Percentiles rank a stretch among this genome's conserved stretches.
These are phyloP conservation scores for Ramalina peruviana DNA, from an alignment of 495 filamentous ascomycete species.

Conservation along the genomic window DNA sequence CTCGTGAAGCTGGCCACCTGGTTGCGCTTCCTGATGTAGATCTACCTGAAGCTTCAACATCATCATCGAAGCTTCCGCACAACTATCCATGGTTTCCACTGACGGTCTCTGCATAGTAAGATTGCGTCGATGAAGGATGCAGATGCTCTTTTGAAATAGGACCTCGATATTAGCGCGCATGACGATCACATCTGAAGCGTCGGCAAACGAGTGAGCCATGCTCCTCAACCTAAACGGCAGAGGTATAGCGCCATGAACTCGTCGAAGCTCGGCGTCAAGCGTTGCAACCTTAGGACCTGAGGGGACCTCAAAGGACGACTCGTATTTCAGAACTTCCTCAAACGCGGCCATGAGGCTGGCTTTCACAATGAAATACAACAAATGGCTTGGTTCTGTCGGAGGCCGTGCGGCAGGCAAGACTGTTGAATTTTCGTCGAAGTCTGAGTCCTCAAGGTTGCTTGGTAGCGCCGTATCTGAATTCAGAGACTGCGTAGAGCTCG, in stretches of 20 bases:
- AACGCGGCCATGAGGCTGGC: constrained; percentile 28
- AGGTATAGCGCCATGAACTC: constrained; percentile 20
- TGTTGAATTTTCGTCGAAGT: constrained; percentile 26
- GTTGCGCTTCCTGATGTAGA: constrained; percentile 19
- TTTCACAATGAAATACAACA: constrained; percentile 28
- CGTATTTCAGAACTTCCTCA: constrained; percentile 27
- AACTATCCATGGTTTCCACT: constrained; percentile 11
- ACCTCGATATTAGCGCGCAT: constrained; percentile 21
- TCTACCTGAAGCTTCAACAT: constrained; percentile 13
- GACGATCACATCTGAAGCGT: constrained; percentile 25
- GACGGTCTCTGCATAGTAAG: constrained; percentile 18
- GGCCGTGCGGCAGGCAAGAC: constrained; percentile 27
- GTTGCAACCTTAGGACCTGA: constrained; percentile 24
- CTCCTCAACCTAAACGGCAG: constrained; percentile 18
- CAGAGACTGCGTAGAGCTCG: constrained; percentile 29
- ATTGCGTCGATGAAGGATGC: constrained; percentile 26
- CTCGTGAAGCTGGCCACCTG: constrained; percentile 18
- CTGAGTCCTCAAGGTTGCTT: constrained; percentile 29
- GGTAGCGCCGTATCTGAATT: constrained; percentile 31
- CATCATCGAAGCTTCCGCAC: constrained; percentile 14
- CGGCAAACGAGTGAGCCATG: constrained; percentile 22
- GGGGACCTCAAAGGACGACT: constrained; percentile 14
- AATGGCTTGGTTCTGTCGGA: constrained; percentile 23
- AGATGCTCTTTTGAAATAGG: constrained; percentile 25
- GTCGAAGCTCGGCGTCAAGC: constrained; percentile 23